phyloP scores from a whole-genome alignment of 371 early-diverging fungal species.

The Chytridium lagenaria region DNA sequence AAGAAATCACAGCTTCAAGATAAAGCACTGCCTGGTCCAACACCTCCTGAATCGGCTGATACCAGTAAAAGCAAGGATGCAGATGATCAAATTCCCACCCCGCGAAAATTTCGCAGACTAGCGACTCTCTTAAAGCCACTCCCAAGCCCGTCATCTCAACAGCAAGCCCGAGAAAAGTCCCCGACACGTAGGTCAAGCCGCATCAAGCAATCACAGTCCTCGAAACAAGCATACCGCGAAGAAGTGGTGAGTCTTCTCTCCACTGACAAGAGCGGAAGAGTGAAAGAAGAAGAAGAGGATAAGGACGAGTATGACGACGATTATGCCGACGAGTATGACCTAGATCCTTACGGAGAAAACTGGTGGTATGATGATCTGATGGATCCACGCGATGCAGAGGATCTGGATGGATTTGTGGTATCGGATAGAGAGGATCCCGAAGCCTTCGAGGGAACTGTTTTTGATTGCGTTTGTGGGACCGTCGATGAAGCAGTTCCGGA shows the following conservation, averaged over 20 bases:
- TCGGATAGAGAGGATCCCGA: neutral
- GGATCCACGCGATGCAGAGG: neutral
- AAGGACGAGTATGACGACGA: neutral
- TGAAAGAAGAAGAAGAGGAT: neutral
- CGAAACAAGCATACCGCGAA: neutral
- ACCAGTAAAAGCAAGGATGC: too few relatives aligned
- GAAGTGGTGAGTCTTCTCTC: neutral
- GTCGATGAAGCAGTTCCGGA: neutral
- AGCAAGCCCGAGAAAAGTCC: neutral
- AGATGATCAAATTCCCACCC: neutral
- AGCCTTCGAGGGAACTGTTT: neutral
- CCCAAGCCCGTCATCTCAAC: neutral
- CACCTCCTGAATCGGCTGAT: too few relatives aligned
- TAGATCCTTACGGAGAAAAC: neutral
- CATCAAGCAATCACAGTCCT: neutral
- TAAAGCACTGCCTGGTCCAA: too few relatives aligned
- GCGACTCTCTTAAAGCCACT: neutral
- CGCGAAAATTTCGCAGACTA: neutral
- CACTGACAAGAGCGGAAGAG: neutral
- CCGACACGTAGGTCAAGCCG: neutral
- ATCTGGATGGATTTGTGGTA: neutral
- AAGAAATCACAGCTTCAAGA: too few relatives aligned
- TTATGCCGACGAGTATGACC: neutral
- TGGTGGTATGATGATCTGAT: neutral
- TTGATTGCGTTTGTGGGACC: conserved; percentile 7